A percentile compares a stretch with the other conserved stretches of the same genome.
Evolutionary conservation across 768 basidiomycete genomes (phyloP).

Genomic region (Xanthoconium stramineum): DNA sequence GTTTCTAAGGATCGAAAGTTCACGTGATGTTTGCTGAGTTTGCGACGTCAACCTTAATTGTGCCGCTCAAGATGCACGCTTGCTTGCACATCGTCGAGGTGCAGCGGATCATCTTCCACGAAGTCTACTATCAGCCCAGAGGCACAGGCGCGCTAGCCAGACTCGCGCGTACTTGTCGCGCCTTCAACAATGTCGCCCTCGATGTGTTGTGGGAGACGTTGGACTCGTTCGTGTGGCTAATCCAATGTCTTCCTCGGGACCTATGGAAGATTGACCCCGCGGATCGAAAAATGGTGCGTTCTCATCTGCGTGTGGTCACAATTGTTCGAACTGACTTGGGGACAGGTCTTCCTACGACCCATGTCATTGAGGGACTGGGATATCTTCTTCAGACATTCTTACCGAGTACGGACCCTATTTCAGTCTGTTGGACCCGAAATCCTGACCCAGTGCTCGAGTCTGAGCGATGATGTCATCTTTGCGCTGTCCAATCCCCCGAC

Average conservation of each 20-base stretch:
- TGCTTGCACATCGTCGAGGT: slow-evolving; percentile 28
- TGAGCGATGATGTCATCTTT: slow-evolving; percentile 23
- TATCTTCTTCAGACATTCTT: slow-evolving; percentile 26
- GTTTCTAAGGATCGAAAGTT: too few species aligned
- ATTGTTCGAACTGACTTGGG: slow-evolving; percentile 8
- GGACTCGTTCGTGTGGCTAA: slow-evolving; percentile 20
- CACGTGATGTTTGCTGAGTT: too few species aligned
- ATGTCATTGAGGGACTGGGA: slow-evolving; percentile 29
- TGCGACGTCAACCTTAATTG: too few species aligned
- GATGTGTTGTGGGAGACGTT: slow-evolving; percentile 24
- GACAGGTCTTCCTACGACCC: slow-evolving; percentile 22
- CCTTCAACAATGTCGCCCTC: slow-evolving; percentile 21
- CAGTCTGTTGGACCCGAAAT: background rate
- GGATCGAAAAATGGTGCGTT: slow-evolving; percentile 13
- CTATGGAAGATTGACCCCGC: slow-evolving; percentile 20
- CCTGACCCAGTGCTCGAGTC: background rate
- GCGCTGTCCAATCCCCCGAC: slow-evolving; percentile 24
- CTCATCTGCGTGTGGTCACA: background rate
- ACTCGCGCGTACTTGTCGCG: slow-evolving; percentile 26
- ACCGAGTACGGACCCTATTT: slow-evolving; percentile 16
- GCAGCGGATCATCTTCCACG: slow-evolving; percentile 21
- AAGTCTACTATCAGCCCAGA: slow-evolving; percentile 3
- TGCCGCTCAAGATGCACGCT: slow-evolving; percentile 16
- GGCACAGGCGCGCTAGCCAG: slow-evolving; percentile 14
- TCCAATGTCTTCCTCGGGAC: slow-evolving; percentile 27